Conservation (phyloP, 208 protist genomes). For the Trypanosoma cruzi region DNA sequence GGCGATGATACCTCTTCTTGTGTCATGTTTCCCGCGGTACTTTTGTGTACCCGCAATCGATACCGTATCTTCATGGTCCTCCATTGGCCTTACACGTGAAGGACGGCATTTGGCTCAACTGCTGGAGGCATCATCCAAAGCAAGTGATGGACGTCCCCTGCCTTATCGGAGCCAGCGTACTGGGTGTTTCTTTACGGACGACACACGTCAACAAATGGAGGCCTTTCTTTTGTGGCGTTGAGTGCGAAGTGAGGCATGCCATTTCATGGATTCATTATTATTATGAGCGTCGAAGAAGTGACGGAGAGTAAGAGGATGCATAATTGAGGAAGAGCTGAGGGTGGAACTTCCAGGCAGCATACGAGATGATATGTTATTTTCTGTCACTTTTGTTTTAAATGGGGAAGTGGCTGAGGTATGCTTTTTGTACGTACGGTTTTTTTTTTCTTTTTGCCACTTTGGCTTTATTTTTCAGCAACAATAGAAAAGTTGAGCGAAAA, state of each 20-base stretch:
- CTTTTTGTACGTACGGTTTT: conserved; percentile 2
- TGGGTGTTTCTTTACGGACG: conserved; percentile 25
- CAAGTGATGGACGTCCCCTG: background rate
- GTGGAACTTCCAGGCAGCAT: background rate
- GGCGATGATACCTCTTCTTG: conserved; percentile 23
- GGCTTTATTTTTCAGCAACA: conserved; percentile 2
- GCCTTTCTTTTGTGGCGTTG: conserved; percentile 14
- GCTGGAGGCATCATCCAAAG: conserved; percentile 7
- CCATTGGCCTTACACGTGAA: conserved; percentile 19
- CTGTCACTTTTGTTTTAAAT: background rate
- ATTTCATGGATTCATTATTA: background rate
- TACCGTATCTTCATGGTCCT: conserved; percentile 13
- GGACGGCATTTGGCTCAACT: conserved; percentile 5
- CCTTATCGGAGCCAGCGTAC: conserved; percentile 17
- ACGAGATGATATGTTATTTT: background rate
- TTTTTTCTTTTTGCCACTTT: background rate
- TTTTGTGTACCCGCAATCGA: conserved; percentile 20
- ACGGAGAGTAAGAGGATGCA: background rate
- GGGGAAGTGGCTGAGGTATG: too few relatives aligned
- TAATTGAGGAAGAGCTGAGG: background rate
- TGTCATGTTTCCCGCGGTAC: conserved; percentile 16
- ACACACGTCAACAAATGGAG: conserved; percentile 21
- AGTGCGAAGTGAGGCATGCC: background rate
- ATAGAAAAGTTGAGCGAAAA: background rate
- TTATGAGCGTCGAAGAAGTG: background rate